phyloP scores from a whole-genome alignment of 1,284 basidiomycete species.

The Mycena sp. region DNA sequence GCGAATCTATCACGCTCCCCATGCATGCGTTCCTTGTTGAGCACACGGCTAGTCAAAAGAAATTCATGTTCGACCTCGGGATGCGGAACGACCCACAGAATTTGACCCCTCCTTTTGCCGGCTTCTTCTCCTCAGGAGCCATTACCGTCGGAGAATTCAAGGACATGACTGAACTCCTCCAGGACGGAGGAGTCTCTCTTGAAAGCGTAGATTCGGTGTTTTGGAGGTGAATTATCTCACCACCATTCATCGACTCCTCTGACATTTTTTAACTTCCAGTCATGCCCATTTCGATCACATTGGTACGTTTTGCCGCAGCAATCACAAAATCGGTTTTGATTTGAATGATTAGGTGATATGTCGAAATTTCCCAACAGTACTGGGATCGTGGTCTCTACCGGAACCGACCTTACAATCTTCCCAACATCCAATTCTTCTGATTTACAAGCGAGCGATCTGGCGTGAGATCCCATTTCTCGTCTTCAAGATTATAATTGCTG shows the following conservation, averaged over 20 bases:
- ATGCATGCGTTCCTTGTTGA: slow-evolving; percentile 34
- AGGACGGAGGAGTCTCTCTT: slow-evolving; percentile 26
- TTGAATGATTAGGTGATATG: slow-evolving; percentile 30
- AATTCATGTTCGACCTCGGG: slow-evolving; percentile 38
- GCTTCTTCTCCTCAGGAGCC: slow-evolving; percentile 1
- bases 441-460: slow-evolving; percentile 31
- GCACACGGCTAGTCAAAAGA: slow-evolving; percentile 22
- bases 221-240: slow-evolving; percentile 32
- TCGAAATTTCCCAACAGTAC: slow-evolving; percentile 32
- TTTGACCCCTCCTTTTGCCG: slow-evolving; percentile 18
- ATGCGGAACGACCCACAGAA: slow-evolving; percentile 33
- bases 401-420: slow-evolving; percentile 22
- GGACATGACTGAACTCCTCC: slow-evolving; percentile 31
- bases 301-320: background rate
- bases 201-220: slow-evolving; percentile 33
- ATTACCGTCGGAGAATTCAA: background rate
- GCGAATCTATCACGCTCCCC: slow-evolving; percentile 23
- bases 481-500: background rate
- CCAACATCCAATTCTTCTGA: slow-evolving; percentile 21
- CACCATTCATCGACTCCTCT: background rate
- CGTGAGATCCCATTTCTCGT: background rate
- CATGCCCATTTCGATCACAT: slow-evolving; percentile 37
- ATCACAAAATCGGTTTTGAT: background rate
- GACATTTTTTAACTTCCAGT: slow-evolving; percentile 8
- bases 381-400: slow-evolving; percentile 25